Conservation (phyloP, 306 rosid genomes). For the Hippophae gyantsensis region DNA sequence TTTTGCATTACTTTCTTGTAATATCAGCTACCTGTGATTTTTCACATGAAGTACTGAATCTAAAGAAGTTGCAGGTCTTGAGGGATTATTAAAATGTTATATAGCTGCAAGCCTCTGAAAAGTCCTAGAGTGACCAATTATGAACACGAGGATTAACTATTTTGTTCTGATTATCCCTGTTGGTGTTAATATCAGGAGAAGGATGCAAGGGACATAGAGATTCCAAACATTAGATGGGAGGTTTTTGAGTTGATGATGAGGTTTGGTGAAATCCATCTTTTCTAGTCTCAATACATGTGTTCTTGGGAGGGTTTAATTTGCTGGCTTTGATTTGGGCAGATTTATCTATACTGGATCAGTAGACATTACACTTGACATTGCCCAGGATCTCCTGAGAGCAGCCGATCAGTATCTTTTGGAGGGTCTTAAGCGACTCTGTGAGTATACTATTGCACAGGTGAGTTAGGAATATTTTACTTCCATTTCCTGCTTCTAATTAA, state of each 20-base stretch:
- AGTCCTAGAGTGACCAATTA: too few relatives aligned
- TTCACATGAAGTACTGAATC: too few relatives aligned
- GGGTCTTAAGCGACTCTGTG: conserved; percentile 94
- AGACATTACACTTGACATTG: conserved; percentile 67
- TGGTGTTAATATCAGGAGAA: conserved; percentile 62
- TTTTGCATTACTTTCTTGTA: too few relatives aligned
- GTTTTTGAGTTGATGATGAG: conserved; percentile 98
- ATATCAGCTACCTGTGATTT: too few relatives aligned
- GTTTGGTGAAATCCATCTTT: conserved; percentile 28
- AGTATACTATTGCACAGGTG: conserved; percentile 92
- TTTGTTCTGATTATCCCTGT: conserved; percentile 2
- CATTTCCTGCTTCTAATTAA: neutral
- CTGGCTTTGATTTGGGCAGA: conserved; percentile 31
- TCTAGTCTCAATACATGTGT: conserved; percentile 10
- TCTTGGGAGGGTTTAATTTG: conserved; percentile 17
- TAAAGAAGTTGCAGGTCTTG: too few relatives aligned
- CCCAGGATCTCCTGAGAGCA: conserved; percentile 96
- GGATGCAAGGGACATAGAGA: conserved; percentile 97
- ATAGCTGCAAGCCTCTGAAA: too few relatives aligned
- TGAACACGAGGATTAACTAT: neutral
- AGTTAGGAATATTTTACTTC: conserved; percentile 11
- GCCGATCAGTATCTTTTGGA: conserved; percentile 99
- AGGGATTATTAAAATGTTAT: too few relatives aligned
- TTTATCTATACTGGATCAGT: conserved; percentile 94
- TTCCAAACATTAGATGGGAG: conserved; percentile 97